Percentiles rank a stretch among this genome's conserved stretches.
Conservation (phyloP, 2,329 filamentous ascomycete genomes). For the Bertia moriformis region DNA sequence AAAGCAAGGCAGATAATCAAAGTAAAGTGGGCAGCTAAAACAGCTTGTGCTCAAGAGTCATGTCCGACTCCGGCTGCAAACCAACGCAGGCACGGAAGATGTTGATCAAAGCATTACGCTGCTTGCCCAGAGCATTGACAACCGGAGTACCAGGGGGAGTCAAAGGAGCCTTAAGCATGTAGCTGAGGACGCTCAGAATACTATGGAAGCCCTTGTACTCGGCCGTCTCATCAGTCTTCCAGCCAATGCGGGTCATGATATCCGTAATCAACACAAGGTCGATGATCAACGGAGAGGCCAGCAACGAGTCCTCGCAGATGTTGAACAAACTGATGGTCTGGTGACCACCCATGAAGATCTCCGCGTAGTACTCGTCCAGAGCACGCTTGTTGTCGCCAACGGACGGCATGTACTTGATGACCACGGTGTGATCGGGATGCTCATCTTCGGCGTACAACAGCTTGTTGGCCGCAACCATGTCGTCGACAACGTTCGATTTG, state of each 20-base stretch:
- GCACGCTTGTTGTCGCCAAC: conserved; percentile 99
- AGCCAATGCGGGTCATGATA: conserved; percentile 97
- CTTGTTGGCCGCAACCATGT: conserved; percentile 94
- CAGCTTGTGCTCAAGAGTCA: conserved; percentile 98
- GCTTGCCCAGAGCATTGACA: conserved; percentile 88
- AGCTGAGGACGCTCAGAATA: conserved; percentile 91
- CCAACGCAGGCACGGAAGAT: conserved; percentile 97
- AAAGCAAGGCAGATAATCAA: neutral
- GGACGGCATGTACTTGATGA: conserved; percentile 99
- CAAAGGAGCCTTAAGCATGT: conserved; percentile 95
- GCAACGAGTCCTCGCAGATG: conserved; percentile 93
- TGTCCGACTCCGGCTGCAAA: conserved; percentile 92
- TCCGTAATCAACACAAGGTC: conserved; percentile 85
- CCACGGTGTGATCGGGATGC: conserved; percentile 94
- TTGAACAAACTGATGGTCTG: conserved; percentile 98
- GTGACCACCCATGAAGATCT: conserved; percentile 97
- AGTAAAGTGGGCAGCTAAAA: conserved; percentile 33
- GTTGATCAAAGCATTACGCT: conserved; percentile 86
- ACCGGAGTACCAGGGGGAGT: conserved; percentile 91
- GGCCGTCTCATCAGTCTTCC: conserved; percentile 38
- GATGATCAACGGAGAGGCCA: conserved; percentile 93
- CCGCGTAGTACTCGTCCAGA: conserved; percentile 95
- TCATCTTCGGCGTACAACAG: conserved; percentile 84
- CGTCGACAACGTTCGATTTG: conserved; percentile 97
- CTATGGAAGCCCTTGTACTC: conserved; percentile 92